A percentile compares a stretch with the other conserved stretches of the same genome.
Evolutionary conservation across 2,329 filamentous ascomycete species (phyloP).

Genomic region (Fusarium dimerum): DNA sequence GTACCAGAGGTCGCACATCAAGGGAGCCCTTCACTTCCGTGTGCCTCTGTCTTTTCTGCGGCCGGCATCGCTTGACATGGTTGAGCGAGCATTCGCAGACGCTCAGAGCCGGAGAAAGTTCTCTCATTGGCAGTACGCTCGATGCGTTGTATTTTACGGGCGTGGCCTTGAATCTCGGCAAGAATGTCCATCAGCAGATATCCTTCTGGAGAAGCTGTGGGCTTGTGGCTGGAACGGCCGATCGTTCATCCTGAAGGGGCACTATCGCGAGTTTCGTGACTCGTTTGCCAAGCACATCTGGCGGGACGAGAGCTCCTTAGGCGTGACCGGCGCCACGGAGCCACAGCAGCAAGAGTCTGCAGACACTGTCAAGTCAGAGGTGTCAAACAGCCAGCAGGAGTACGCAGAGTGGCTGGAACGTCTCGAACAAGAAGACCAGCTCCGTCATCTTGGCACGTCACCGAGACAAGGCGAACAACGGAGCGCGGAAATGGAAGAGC

Average conservation of each 20-base stretch:
- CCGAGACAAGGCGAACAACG: slow-evolving; percentile 42
- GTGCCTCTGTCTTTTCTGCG: slow-evolving; percentile 51
- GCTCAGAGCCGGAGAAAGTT: slow-evolving; percentile 49
- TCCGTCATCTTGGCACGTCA: slow-evolving; percentile 39
- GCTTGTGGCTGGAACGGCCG: slow-evolving; percentile 51
- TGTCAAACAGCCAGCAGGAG: slow-evolving; percentile 34
- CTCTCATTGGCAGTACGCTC: slow-evolving; percentile 46
- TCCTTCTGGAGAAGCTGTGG: slow-evolving; percentile 47
- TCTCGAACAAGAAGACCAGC: slow-evolving; percentile 45
- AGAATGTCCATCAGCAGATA: slow-evolving; percentile 52
- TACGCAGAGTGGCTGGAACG: slow-evolving; percentile 48
- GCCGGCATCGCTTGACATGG: slow-evolving; percentile 49
- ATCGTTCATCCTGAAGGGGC: slow-evolving; percentile 56
- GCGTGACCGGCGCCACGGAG: slow-evolving; percentile 43
- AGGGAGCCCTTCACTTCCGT: slow-evolving; percentile 53
- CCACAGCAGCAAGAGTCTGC: slow-evolving; percentile 12
- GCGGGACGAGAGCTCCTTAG: slow-evolving; percentile 42
- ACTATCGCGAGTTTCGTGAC: slow-evolving; percentile 55
- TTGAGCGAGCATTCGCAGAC: slow-evolving; percentile 51
- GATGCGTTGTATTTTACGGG: slow-evolving; percentile 56
- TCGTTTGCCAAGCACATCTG: slow-evolving; percentile 54
- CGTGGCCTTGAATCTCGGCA: slow-evolving; percentile 49
- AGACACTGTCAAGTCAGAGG: slow-evolving; percentile 19
- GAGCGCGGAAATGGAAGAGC: slow-evolving; percentile 41
- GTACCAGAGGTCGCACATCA: slow-evolving; percentile 53